phyloP scores from a whole-genome alignment of 2,329 filamentous ascomycete species.

The Colletotrichum magnum region DNA sequence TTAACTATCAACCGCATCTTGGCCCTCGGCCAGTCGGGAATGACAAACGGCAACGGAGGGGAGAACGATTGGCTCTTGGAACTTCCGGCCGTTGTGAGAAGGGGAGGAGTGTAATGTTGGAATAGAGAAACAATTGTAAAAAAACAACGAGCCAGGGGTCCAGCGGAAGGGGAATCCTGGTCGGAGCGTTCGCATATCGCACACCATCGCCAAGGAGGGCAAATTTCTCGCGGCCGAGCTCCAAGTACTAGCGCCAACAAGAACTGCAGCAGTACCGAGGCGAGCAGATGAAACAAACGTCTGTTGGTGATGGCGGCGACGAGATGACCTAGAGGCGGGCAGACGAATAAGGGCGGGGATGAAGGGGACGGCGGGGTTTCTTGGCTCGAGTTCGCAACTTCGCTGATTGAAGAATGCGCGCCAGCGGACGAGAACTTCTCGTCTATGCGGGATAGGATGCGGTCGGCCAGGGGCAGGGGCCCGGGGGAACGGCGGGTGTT shows the following conservation, averaged over 20 bases:
- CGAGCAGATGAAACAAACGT: not conserved
- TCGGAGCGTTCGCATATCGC: not conserved
- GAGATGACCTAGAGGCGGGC: not conserved
- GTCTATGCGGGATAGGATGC: too few species aligned
- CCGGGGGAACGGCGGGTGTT: not conserved
- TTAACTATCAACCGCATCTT: not conserved
- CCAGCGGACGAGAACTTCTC: not conserved
- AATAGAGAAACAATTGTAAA: not conserved
- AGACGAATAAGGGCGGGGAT: conserved; percentile 8
- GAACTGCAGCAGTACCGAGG: not conserved
- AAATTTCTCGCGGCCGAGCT: too few species aligned
- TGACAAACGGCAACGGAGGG: not conserved
- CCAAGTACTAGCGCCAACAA: not conserved
- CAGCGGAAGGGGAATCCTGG: not conserved
- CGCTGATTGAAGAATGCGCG: conserved; percentile 7
- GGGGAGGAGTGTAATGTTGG: not conserved
- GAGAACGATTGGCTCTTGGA: not conserved
- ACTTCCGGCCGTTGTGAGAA: not conserved
- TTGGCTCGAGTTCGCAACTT: not conserved
- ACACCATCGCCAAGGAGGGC: too few species aligned
- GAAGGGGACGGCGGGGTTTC: not conserved
- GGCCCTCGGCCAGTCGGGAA: not conserved
- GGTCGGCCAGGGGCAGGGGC: conserved; percentile 4
- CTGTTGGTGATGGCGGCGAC: not conserved
- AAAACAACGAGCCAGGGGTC: not conserved